Conservation (phyloP, 192 early-diverging fungal genomes). For the Coemansia sp. region DNA sequence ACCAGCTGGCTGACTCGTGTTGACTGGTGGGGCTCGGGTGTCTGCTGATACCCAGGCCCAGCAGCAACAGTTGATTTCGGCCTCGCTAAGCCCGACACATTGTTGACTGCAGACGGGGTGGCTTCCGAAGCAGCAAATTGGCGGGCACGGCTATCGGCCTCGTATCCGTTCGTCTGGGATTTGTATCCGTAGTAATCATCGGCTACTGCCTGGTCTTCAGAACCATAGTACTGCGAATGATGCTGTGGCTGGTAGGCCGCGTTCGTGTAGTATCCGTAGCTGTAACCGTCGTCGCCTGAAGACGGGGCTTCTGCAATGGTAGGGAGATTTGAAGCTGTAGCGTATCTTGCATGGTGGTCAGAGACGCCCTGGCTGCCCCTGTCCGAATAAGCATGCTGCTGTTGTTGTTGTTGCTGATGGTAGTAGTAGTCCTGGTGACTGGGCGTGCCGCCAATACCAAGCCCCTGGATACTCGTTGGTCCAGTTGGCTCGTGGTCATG, state of each 20-base stretch:
- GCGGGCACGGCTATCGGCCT: background rate
- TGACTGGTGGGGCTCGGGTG: conserved; percentile 17
- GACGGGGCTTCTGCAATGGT: background rate
- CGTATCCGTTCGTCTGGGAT: background rate
- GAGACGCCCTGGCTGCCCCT: background rate
- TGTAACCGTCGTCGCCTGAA: background rate
- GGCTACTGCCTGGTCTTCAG: background rate
- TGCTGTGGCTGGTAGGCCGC: background rate
- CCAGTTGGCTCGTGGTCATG: background rate
- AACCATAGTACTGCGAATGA: conserved; percentile 7
- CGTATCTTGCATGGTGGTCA: background rate
- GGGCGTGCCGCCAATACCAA: background rate
- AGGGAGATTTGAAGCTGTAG: background rate
- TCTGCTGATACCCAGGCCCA: conserved; percentile 8
- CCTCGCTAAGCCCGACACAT: no score
- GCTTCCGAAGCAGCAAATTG: conserved; percentile 1
- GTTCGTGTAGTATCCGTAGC: background rate
- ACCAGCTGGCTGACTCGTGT: conserved; percentile 16
- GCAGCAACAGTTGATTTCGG: background rate
- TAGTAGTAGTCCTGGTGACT: conserved; percentile 6
- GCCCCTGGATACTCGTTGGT: background rate
- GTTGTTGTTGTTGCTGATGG: background rate
- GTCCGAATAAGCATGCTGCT: background rate
- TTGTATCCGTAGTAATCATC: conserved; percentile 2
- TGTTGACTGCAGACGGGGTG: background rate